These are phyloP conservation scores for Dovyalis caffra DNA, from an alignment of 345 rosid species.

Conservation along the genomic window DNA sequence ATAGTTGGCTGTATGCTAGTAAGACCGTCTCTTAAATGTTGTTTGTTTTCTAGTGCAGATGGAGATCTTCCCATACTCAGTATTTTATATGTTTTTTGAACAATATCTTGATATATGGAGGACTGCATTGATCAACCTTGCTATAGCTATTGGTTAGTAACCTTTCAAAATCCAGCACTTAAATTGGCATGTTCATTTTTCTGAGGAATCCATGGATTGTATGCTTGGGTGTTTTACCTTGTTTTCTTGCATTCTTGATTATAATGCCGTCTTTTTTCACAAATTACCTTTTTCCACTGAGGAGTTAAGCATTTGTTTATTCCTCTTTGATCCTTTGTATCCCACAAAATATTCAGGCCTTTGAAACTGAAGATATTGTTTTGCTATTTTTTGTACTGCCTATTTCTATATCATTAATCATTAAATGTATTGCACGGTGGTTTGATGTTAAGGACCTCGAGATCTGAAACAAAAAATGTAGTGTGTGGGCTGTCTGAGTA, in stretches of 20 bases:
- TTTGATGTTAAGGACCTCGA: too few species aligned
- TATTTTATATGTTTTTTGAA: constrained; percentile 97
- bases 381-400: background rate
- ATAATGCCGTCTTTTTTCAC: background rate
- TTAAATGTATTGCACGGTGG: background rate
- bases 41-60: constrained; percentile 54
- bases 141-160: constrained; percentile 89
- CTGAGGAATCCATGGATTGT: background rate
- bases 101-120: constrained; percentile 98
- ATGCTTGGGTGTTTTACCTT: background rate
- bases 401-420: background rate
- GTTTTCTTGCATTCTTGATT: background rate
- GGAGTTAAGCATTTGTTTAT: background rate
- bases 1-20: background rate
- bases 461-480: too few species aligned
- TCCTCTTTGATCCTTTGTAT: background rate
- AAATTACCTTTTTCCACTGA: background rate
- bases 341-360: background rate
- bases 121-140: constrained; percentile 88
- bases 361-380: background rate
- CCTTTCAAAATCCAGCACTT: constrained; percentile 12
- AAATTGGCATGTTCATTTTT: constrained; percentile 5
- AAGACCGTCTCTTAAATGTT: background rate
- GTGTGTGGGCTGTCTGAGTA: background rate
- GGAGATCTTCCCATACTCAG: constrained; percentile 95